Evolutionary conservation across 805 yeast genomes (phyloP), one percentile per base, ranked within the genome.

Genomic region (Teunomyces lycoperdinae): DNA sequence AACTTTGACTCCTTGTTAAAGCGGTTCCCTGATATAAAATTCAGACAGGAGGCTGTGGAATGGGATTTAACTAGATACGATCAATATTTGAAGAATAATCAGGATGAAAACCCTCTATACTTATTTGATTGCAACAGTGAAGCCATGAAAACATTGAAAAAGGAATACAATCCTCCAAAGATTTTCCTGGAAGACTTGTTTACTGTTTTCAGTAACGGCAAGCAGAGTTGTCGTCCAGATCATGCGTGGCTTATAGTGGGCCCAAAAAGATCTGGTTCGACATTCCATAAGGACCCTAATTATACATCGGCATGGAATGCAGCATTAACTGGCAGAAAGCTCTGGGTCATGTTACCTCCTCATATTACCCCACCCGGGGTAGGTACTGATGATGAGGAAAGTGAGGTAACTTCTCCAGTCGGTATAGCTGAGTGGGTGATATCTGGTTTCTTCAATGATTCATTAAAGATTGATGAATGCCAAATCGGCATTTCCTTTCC

Each of bases 251-350:
- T 90, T 17, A 91, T 91, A 42, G 77, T 87, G 6, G 97, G 97
- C 0, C 90, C 96, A 2, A 73, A 70, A 16, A 67, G 95, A 43
- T 82, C 89, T 6, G 97, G 97, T 0, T 87, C 96, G 0, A 86
- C 95, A 0, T 90, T 89, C 64, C 97, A 90, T 64, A 90, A 91
- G 58, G 97, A 90, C 60, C 97, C 97, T 6, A 90, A 90, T 61
- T 79, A 81, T 40, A 91, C 97, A 0, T 81, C 86, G 44, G 97
- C 97, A 0, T 90, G 97, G 97, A 90, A 90, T 62, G 79, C 91
- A 0, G 81, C 84, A 1, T 64, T 90, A 1, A 70, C 78, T 2
- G 97, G 97, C 1, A 68, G 78, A 45, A 89, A 89, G 63, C 71
- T 90, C 41, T 89, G 97, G 97, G 70, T 90, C 17, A 87, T 90